Conservation (phyloP, 176 grass and related monocot genomes). For the Cymbopogon citratus region DNA sequence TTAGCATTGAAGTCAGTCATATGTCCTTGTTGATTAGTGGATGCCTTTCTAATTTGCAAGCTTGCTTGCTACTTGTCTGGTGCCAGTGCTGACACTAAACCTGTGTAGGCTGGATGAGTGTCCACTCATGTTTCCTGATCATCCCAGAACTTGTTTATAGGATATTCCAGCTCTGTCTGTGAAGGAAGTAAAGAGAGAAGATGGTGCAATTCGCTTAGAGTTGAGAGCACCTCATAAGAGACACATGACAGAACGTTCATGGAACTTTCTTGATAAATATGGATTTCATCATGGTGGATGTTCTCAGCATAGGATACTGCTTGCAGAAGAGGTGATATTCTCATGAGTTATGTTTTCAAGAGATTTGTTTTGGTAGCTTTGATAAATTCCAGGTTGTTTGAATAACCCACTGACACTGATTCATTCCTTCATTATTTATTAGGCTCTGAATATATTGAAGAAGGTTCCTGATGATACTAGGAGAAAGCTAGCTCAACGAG, state of each 20-base stretch:
- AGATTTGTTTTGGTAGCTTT: background rate
- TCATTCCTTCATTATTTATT: conserved; percentile 28
- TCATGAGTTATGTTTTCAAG: conserved; percentile 13
- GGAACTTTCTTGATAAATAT: conserved; percentile 70
- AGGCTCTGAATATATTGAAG: conserved; percentile 83
- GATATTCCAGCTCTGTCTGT: conserved; percentile 63
- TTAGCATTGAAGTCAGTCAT: background rate
- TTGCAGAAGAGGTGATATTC: conserved; percentile 69
- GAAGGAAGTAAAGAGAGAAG: conserved; percentile 67
- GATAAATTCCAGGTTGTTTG: background rate
- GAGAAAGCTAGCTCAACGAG: conserved; percentile 63
- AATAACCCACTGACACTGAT: background rate
- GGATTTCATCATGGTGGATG: conserved; percentile 56
- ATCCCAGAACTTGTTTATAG: conserved; percentile 36
- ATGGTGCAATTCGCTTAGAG: conserved; percentile 59
- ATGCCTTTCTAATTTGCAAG: background rate
- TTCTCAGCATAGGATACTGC: conserved; percentile 44
- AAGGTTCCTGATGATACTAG: conserved; percentile 70
- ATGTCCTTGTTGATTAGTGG: background rate
- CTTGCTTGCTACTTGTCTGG: background rate
- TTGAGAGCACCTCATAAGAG: conserved; percentile 54
- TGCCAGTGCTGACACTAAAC: background rate
- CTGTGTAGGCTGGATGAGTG: background rate
- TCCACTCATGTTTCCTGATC: conserved; percentile 22
- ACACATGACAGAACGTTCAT: conserved; percentile 47